Percentiles rank a stretch among this genome's conserved stretches.
Conservation (phyloP, 2,329 filamentous ascomycete species). For the Epicoccum nigrum region DNA sequence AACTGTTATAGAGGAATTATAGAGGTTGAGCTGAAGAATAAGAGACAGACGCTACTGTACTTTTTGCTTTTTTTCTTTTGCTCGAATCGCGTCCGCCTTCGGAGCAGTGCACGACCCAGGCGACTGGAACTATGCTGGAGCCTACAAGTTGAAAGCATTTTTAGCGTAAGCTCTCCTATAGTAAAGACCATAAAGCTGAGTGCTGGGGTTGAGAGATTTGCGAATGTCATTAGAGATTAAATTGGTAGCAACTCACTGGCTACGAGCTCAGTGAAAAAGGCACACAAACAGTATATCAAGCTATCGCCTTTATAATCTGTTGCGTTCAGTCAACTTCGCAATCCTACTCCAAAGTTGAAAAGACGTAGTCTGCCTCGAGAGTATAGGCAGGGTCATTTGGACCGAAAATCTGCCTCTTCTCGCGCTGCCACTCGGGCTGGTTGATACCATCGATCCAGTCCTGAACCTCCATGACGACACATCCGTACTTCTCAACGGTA, state of each 20-base stretch:
- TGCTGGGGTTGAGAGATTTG: not conserved
- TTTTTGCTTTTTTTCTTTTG: too few relatives aligned
- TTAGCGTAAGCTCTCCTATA: too few relatives aligned
- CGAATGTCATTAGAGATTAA: constrained; percentile 11
- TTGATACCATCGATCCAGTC: constrained; percentile 96
- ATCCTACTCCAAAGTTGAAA: constrained; percentile 41
- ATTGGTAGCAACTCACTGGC: not conserved
- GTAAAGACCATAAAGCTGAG: not conserved
- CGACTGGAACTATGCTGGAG: too few relatives aligned
- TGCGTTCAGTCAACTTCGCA: not conserved
- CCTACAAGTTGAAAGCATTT: too few relatives aligned
- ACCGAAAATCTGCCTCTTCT: constrained; percentile 57
- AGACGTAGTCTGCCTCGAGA: constrained; percentile 53
- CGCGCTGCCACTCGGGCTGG: constrained; percentile 82
- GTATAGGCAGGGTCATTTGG: constrained; percentile 52
- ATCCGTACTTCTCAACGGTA: constrained; percentile 76
- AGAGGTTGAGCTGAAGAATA: too few relatives aligned
- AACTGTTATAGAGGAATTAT: too few relatives aligned
- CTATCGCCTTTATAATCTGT: not conserved
- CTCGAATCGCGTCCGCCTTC: too few relatives aligned
- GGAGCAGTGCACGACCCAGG: too few relatives aligned
- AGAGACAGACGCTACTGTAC: too few relatives aligned
- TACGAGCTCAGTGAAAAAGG: not conserved
- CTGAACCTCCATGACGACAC: constrained; percentile 88
- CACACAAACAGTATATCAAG: not conserved